A percentile compares a stretch with the other conserved stretches of the same genome.
Conservation (phyloP, 1,284 basidiomycete species). For the Fomitopsis palustris region DNA sequence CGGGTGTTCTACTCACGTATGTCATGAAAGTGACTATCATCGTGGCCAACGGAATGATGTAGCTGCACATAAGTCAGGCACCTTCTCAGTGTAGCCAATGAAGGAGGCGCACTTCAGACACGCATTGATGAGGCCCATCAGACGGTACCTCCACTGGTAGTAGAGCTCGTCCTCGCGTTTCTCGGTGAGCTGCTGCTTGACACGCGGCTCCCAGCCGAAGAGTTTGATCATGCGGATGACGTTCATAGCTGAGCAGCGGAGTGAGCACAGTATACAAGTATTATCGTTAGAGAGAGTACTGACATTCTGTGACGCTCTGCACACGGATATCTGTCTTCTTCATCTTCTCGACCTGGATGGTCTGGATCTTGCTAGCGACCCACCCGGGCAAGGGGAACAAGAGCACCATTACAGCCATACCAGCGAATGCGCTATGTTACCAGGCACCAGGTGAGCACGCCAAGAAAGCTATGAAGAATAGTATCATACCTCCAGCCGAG, state of each 20-base stretch:
- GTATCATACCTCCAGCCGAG: constrained; percentile 41
- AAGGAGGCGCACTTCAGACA: constrained; percentile 31
- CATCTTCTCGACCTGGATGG: constrained; percentile 29
- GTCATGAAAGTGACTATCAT: constrained; percentile 72
- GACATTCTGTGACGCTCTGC: constrained; percentile 25
- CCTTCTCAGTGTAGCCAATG: constrained; percentile 3
- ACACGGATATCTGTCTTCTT: constrained; percentile 43
- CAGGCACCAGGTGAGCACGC: neutral
- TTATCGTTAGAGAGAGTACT: neutral
- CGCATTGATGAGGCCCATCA: constrained; percentile 33
- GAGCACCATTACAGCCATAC: constrained; percentile 48
- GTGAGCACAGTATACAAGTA: neutral
- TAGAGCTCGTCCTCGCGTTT: constrained; percentile 55
- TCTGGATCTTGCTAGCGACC: constrained; percentile 27
- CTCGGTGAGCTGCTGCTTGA: constrained; percentile 38
- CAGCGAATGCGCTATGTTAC: constrained; percentile 36
- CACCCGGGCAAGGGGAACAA: constrained; percentile 49
- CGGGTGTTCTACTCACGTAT: constrained; percentile 34
- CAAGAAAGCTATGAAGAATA: neutral
- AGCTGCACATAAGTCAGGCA: constrained; percentile 26
- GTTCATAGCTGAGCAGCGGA: constrained; percentile 2
- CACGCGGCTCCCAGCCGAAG: constrained; percentile 51
- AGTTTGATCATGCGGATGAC: constrained; percentile 38
- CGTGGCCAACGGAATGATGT: constrained; percentile 59
- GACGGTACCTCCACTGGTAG: constrained; percentile 39